A percentile compares a stretch with the other conserved stretches of the same genome.
Conservation (phyloP, 495 filamentous ascomycete species). For the Aspergillus steynii region DNA sequence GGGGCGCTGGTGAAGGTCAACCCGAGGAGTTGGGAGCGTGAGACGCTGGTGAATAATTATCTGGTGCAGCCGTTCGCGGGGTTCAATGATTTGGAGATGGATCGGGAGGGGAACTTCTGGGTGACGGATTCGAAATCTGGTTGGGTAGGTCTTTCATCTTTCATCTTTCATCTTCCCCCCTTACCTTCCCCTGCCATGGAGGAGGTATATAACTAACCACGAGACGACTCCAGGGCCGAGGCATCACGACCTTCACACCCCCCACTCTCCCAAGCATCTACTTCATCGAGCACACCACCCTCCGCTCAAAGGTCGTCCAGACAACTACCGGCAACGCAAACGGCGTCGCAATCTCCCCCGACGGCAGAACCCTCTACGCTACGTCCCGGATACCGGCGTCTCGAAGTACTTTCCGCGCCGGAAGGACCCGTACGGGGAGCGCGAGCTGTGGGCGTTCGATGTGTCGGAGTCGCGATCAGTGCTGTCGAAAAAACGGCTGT, state of each 20-base stretch:
- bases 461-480: constrained; percentile 73
- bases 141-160: constrained; percentile 8
- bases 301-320: constrained; percentile 57
- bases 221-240: constrained; percentile 9
- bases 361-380: constrained; percentile 78
- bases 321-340: constrained; percentile 76
- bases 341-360: constrained; percentile 78
- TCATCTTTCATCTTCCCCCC: background rate
- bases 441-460: constrained; percentile 54
- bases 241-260: constrained; percentile 15
- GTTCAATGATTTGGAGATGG: constrained; percentile 19
- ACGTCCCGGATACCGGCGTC: constrained; percentile 78
- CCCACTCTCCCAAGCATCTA: constrained; percentile 32
- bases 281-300: constrained; percentile 47
- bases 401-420: constrained; percentile 61
- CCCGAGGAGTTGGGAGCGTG: constrained; percentile 5
- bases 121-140: constrained; percentile 17
- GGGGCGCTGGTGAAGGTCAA: constrained; percentile 13
- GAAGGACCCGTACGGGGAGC: constrained; percentile 57
- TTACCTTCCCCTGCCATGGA: background rate
- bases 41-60: constrained; percentile 15
- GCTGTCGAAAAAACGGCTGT: constrained; percentile 12
- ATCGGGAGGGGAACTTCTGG: constrained; percentile 16
- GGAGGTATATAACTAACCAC: no score
- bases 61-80: constrained; percentile 16